Evolutionary conservation across 2,329 filamentous ascomycete species (phyloP), one percentile per base, ranked within the genome.

Genomic region (Neofusicoccum ribis): DNA sequence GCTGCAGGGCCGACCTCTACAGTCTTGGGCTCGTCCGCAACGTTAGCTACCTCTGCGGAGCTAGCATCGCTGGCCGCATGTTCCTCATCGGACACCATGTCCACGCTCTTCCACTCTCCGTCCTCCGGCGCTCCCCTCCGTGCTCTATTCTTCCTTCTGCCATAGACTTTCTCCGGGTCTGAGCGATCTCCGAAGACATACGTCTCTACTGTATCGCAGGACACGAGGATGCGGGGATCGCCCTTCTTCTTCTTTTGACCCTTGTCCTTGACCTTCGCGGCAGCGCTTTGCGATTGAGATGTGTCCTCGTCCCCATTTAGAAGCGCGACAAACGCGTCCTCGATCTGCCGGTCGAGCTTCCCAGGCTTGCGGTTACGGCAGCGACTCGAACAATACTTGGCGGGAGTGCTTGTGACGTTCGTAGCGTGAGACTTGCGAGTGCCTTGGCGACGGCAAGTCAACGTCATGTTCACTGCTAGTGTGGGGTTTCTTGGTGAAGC

Each of bases 331-430:
- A 87, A 85, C 0, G 78, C 78, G 7, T 72, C 73, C 72, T 88
- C 85, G 49, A 88, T 85, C 64, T 81, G 80, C 2, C 79, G 78
- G 69, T 87, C 86, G 14, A 81, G 67, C 7, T 77, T 77, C 0
- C 81, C 78, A 0, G 83, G 83, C 69, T 86, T 87, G 43, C 79
- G 79, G 39, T 78, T 78, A 20, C 84, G 78, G 68, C 86, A 88
- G 43, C 82, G 77, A 51, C 81, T 77, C 0, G 85, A 88, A 75
- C 86, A 88, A 76, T 87, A 88, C 67, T 86, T 87, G 37, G 81
- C 73, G 46, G 68, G 69, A 5, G 70, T 70, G 3, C 70, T 68
- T 47, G 74, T 70, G 31, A 73, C 69, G n/a, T 73, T 70, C 5
- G 73, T 67, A 17, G 68, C 69, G 39, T 73, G 69, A 2, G 70